Evolutionary conservation across 257 asterid genomes (phyloP), one percentile per base, ranked within the genome.

Genomic region (Phtheirospermum japonicum): DNA sequence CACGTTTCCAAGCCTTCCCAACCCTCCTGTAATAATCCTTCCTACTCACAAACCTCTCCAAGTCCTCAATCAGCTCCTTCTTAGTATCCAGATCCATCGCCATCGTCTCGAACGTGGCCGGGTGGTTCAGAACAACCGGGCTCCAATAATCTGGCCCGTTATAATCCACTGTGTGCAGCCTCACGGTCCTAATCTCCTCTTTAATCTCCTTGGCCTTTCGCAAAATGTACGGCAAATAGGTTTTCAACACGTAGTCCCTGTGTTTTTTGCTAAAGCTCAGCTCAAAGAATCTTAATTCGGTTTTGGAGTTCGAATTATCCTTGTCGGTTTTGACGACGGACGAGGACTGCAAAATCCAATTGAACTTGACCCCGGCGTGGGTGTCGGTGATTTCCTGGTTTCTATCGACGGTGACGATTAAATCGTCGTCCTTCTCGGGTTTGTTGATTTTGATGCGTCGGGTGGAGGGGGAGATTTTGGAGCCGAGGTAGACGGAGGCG

Each of bases 1-100:
- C 93, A 2, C 96, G 66, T 71, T 89, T 89, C 95, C 95, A 89
- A 8, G 87, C 96, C 57, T 76, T 89, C 40, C 95, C 96, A 5
- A 82, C 87, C 57, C 85, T 80, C 75, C 76, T 79, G 37, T 89
- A 86, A 61, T 84, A 89, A 20, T 89, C 87, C 71, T 77, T 86
- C 77, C 90, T 83, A 18, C 58, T 74, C 32, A 80, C 65, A 50
- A 86, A 89, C 77, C 74, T 67, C 8, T 82, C 83, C n/a, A 89
- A 79, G 76, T 89, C 96, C 36, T 73, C 83, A 5, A 84, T 71
- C 31, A 88, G 3, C 59, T 45, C 82, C 54, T 57, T 45, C 71
- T 83, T 80, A 64, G 31, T 10, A 9, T 69, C 81, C 0, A 71
- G 69, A 45, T 86, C 83, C 93, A 88, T 83, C 2, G 95, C 92